phyloP scores from a whole-genome alignment of 2,329 filamentous ascomycete species.

The Fusarium denticulatum region DNA sequence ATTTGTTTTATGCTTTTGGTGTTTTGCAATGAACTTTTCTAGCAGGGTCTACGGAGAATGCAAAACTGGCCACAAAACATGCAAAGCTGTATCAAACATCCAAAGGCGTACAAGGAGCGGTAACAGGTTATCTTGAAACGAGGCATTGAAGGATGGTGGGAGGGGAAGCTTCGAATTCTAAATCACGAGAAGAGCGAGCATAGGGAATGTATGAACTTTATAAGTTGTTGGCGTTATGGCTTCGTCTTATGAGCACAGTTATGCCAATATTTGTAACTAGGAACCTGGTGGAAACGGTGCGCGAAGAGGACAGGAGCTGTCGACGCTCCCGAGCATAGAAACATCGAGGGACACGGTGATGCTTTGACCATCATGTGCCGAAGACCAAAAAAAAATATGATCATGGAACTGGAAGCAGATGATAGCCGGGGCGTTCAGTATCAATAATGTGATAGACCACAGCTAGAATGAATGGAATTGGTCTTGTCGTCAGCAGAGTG shows the following conservation, averaged over 20 bases:
- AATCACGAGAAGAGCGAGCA: constrained; percentile 37
- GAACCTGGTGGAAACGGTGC: neutral
- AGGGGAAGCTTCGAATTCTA: constrained; percentile 22
- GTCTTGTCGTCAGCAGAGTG: neutral
- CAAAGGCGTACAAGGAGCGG: constrained; percentile 25
- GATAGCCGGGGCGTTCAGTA: constrained; percentile 1
- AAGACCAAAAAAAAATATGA: neutral
- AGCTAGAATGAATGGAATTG: constrained; percentile 36
- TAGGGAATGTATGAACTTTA: constrained; percentile 28
- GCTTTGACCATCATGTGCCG: neutral
- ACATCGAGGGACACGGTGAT: neutral
- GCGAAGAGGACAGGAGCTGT: neutral
- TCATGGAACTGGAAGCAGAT: neutral
- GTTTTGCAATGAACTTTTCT: constrained; percentile 31
- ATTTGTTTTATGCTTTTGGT: constrained; percentile 19
- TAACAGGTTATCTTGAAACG: constrained; percentile 16
- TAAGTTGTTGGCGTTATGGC: constrained; percentile 25
- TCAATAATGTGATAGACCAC: constrained; percentile 11
- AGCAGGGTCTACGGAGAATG: constrained; percentile 9
- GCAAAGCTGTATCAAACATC: constrained; percentile 11
- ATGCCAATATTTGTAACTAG: constrained; percentile 30
- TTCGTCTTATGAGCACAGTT: constrained; percentile 30
- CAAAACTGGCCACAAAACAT: constrained; percentile 28
- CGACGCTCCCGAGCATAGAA: neutral
- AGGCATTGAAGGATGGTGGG: constrained; percentile 1